phyloP scores from a whole-genome alignment of 169 alveolate species.

The Plasmodium reichenowi region DNA sequence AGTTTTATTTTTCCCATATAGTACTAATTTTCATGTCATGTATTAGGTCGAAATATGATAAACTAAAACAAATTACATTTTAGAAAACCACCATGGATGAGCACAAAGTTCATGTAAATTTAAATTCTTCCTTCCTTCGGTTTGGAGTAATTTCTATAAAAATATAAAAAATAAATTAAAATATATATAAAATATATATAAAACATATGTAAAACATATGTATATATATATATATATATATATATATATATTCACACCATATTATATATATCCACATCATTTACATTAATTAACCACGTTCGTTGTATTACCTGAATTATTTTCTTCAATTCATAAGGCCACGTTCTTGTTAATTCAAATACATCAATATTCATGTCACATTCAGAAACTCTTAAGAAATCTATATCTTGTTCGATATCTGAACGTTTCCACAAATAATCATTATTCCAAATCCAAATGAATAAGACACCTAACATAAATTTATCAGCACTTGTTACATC shows the following conservation, averaged over 20 bases:
- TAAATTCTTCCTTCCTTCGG: slow-evolving; percentile 36
- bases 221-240: too few relatives aligned
- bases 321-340: slow-evolving; percentile 44
- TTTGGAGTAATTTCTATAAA: slow-evolving; percentile 36
- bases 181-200: too few relatives aligned
- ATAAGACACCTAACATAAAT: slow-evolving; percentile 73
- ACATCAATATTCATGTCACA: slow-evolving; percentile 42
- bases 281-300: neutral
- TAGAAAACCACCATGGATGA: slow-evolving; percentile 70
- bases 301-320: slow-evolving; percentile 18
- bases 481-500: slow-evolving; percentile 85
- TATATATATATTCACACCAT: neutral
- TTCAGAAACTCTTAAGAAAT: slow-evolving; percentile 46
- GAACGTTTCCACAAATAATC: slow-evolving; percentile 87
- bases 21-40: too few relatives aligned
- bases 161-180: neutral
- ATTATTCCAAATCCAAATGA: slow-evolving; percentile 87
- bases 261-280: neutral
- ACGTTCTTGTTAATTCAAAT: slow-evolving; percentile 39
- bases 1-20: too few relatives aligned
- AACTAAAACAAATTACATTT: slow-evolving; percentile 1
- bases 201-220: too few relatives aligned
- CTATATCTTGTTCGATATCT: slow-evolving; percentile 81
- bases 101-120: slow-evolving; percentile 40
- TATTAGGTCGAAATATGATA: neutral